A percentile compares a stretch with the other conserved stretches of the same genome.
Evolutionary conservation across 305 asterid genomes (phyloP).

Genomic region (Rubia balearica): DNA sequence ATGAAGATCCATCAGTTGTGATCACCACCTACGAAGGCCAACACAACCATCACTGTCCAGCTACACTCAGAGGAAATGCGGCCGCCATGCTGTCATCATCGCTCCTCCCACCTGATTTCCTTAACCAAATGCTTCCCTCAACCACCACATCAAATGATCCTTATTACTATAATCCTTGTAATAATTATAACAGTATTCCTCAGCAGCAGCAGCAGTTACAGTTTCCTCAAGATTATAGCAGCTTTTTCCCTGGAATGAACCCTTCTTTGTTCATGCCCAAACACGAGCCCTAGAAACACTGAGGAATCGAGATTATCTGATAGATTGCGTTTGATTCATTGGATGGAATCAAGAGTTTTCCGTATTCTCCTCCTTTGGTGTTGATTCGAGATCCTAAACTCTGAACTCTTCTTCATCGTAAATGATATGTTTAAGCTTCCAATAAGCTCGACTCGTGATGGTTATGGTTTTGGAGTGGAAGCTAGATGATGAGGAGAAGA

Average conservation of each 20-base stretch:
- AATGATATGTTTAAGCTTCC: too few species aligned
- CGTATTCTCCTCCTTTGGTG: too few species aligned
- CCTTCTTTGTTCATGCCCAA: conserved; percentile 33
- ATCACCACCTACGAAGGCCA: conserved; percentile 83
- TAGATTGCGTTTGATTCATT: neutral
- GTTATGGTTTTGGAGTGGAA: too few species aligned
- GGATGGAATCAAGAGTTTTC: neutral
- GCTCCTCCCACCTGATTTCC: conserved; percentile 26
- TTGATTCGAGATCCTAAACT: too few species aligned
- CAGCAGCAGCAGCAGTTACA: conserved; percentile 18
- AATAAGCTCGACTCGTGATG: too few species aligned
- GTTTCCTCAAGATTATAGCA: conserved; percentile 18
- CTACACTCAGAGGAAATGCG: conserved; percentile 48
- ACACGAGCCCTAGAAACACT: conserved; percentile 26
- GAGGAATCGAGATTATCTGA: neutral
- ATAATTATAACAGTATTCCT: neutral
- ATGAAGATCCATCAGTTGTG: conserved; percentile 54
- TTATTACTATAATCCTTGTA: conserved; percentile 12
- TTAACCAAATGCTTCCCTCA: conserved; percentile 21
- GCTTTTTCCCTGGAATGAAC: conserved; percentile 24
- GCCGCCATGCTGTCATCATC: conserved; percentile 40
- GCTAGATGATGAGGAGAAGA: too few species aligned
- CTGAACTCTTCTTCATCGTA: too few species aligned
- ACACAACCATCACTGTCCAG: conserved; percentile 75
- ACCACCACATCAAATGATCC: conserved; percentile 4